These are phyloP conservation scores for Toxicodendron radicans DNA, from an alignment of 345 rosid genomes.

Conservation along the genomic window DNA sequence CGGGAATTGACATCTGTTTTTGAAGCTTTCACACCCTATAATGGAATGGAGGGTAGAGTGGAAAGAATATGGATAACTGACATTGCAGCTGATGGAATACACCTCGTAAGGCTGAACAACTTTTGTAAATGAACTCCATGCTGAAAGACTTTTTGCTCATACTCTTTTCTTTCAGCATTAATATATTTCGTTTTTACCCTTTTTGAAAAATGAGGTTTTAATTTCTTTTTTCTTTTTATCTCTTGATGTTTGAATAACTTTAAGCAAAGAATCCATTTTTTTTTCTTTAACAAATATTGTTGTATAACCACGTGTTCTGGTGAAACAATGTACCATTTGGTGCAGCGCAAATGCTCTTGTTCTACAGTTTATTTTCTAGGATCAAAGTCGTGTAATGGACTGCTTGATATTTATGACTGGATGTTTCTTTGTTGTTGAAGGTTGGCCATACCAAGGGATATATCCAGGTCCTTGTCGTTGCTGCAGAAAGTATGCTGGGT, in stretches of 20 bases:
- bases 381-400: neutral
- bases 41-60: slow-evolving; percentile 75
- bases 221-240: neutral
- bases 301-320: neutral
- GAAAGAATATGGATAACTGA: slow-evolving; percentile 98
- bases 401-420: neutral
- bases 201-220: neutral
- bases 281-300: no score
- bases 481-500: slow-evolving; percentile 68
- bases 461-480: slow-evolving; percentile 76
- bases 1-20: slow-evolving; percentile 85
- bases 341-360: neutral
- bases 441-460: slow-evolving; percentile 95
- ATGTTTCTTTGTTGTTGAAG: slow-evolving; percentile 38
- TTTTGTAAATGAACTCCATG: neutral
- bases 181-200: neutral
- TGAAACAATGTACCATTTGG: neutral
- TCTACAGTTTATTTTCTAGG: neutral
- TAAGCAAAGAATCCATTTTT: no score
- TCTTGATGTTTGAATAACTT: no score
- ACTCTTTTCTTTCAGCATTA: neutral
- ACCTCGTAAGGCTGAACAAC: slow-evolving; percentile 56
- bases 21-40: slow-evolving; percentile 85
- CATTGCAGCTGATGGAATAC: slow-evolving; percentile 79
- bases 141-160: neutral